phyloP scores from a whole-genome alignment of 1,139 yeast genomes.

The Geotrichum restrictum region DNA sequence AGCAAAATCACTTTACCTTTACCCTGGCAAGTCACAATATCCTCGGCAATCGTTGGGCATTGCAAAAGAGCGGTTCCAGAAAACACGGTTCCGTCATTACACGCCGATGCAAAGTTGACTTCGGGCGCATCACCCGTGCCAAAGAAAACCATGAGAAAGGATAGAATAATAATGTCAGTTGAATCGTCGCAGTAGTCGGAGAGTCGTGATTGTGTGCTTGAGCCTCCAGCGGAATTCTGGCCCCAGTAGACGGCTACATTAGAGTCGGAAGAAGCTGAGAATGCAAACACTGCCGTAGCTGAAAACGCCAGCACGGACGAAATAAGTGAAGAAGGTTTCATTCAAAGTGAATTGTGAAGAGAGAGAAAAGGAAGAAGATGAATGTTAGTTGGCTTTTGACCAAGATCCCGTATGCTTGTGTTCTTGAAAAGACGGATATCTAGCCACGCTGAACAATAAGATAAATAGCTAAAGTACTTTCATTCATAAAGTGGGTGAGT shows the following conservation, averaged over 20 bases:
- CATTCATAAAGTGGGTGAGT: too few relatives aligned
- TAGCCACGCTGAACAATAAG: too few relatives aligned
- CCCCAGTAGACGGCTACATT: slow-evolving; percentile 90
- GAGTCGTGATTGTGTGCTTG: slow-evolving; percentile 53
- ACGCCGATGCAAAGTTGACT: slow-evolving; percentile 66
- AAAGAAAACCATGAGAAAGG: slow-evolving; percentile 68
- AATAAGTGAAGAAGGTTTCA: neutral
- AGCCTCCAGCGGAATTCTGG: slow-evolving; percentile 67
- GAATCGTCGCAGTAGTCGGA: slow-evolving; percentile 65
- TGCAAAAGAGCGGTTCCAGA: slow-evolving; percentile 35
- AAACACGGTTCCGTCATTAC: slow-evolving; percentile 32
- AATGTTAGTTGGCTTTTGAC: too few relatives aligned
- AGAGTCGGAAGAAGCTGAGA: slow-evolving; percentile 31
- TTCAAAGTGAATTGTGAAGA: neutral
- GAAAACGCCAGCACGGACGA: slow-evolving; percentile 2
- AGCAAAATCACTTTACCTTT: slow-evolving; percentile 72
- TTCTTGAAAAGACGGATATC: too few relatives aligned
- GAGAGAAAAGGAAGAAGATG: too few relatives aligned
- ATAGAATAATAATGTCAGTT: slow-evolving; percentile 67
- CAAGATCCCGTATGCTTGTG: too few relatives aligned
- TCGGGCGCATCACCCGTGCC: slow-evolving; percentile 41
- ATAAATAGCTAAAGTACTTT: too few relatives aligned
- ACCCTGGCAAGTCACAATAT: slow-evolving; percentile 76
- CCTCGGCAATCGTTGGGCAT: slow-evolving; percentile 47
- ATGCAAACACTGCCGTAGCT: slow-evolving; percentile 5